A percentile compares a stretch with the other conserved stretches of the same genome.
These are phyloP conservation scores for Sugiyamaella sp. DNA, from an alignment of 1,139 yeast species.

Conservation along the genomic window DNA sequence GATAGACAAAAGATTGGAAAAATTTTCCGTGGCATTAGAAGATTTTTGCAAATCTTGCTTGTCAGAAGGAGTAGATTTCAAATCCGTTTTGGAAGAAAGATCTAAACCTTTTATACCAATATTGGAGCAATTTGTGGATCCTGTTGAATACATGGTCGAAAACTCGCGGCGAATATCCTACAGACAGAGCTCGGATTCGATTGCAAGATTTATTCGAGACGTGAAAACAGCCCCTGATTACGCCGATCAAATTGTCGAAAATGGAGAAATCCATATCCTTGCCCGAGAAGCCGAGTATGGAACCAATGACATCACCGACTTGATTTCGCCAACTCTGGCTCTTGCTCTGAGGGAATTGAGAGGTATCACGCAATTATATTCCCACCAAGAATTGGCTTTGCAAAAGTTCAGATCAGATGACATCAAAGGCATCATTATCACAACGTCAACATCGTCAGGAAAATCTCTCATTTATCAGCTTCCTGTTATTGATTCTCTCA, in stretches of 20 bases:
- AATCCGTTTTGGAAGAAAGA: conserved; percentile 42
- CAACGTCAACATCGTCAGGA: conserved; percentile 95
- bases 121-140: conserved; percentile 25
- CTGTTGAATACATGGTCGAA: conserved; percentile 28
- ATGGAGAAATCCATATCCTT: conserved; percentile 48
- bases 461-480: conserved; percentile 89
- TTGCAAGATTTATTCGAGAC: conserved; percentile 51
- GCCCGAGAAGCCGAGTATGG: conserved; percentile 52
- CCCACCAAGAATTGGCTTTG: conserved; percentile 82
- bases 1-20: conserved; percentile 59
- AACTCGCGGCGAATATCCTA: conserved; percentile 8
- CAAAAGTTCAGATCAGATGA: conserved; percentile 52
- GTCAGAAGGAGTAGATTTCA: conserved; percentile 21
- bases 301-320: conserved; percentile 35
- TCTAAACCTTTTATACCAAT: conserved; percentile 52
- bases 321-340: conserved; percentile 51
- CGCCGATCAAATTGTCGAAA: conserved; percentile 60
- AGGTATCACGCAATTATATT: conserved; percentile 57
- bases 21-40: conserved; percentile 52
- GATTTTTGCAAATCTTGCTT: conserved; percentile 34
- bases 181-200: conserved; percentile 38
- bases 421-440: conserved; percentile 69
- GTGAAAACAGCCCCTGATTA: conserved; percentile 49
- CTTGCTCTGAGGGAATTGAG: conserved; percentile 51
- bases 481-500: conserved; percentile 65